Conservation (phyloP, 495 filamentous ascomycete genomes). For the Bombardia bombarda region DNA sequence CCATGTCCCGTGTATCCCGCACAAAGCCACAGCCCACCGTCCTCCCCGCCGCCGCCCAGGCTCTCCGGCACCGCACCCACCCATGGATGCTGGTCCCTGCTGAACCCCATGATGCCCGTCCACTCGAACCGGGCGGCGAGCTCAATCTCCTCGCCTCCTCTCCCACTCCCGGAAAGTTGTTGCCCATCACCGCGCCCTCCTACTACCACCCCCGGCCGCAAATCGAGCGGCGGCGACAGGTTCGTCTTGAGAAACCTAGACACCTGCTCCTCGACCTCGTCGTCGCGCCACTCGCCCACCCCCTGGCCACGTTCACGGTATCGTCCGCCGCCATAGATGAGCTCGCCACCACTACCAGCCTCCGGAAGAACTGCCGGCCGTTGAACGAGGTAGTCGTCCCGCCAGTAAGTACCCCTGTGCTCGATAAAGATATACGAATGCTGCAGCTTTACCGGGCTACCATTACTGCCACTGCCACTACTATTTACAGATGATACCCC, state of each 20-base stretch:
- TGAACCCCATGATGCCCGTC: constrained; percentile 81
- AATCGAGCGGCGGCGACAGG: constrained; percentile 23
- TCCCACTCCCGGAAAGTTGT: constrained; percentile 24
- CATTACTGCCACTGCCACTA: background rate
- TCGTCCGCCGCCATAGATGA: constrained; percentile 37
- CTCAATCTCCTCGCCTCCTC: constrained; percentile 13
- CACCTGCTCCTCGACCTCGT: constrained; percentile 50
- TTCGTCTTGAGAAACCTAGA: constrained; percentile 32
- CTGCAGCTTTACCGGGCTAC: constrained; percentile 11
- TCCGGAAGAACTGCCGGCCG: constrained; percentile 27
- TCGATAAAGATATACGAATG: constrained; percentile 58
- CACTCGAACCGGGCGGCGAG: constrained; percentile 56
- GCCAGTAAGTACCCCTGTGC: constrained; percentile 14
- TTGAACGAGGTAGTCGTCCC: constrained; percentile 71
- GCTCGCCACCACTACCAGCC: constrained; percentile 42
- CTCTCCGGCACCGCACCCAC: constrained; percentile 49
- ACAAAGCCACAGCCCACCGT: constrained; percentile 40
- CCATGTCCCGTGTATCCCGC: constrained; percentile 69
- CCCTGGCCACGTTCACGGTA: constrained; percentile 33
- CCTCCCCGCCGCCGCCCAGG: constrained; percentile 29
- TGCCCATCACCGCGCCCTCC: background rate
- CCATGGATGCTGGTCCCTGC: constrained; percentile 60
- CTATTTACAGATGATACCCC: background rate
- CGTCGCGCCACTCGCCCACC: constrained; percentile 50
- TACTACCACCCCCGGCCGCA: background rate